phyloP scores from a whole-genome alignment of 2,329 filamentous ascomycete genomes.

The Aspergillus sp. region DNA sequence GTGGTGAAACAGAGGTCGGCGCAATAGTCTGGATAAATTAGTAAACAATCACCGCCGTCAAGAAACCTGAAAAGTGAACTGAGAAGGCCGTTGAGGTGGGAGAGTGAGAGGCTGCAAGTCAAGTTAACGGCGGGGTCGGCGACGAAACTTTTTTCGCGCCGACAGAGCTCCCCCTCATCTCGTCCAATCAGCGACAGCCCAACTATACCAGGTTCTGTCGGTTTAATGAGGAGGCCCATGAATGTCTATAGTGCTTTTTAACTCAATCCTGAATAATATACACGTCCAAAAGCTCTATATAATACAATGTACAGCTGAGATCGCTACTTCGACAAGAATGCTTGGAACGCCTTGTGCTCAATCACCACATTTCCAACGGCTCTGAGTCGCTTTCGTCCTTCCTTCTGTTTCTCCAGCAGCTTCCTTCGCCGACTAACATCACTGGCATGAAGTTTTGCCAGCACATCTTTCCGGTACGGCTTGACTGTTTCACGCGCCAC shows the following conservation, averaged over 20 bases:
- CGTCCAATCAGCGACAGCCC: slow-evolving; percentile 18
- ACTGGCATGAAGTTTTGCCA: slow-evolving; percentile 88
- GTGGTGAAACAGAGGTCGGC: background rate
- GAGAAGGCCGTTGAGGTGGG: slow-evolving; percentile 4
- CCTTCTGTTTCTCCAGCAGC: slow-evolving; percentile 94
- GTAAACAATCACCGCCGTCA: background rate
- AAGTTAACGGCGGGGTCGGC: slow-evolving; percentile 25
- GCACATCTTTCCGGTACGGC: slow-evolving; percentile 92
- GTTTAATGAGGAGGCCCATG: background rate
- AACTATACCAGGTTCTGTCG: background rate
- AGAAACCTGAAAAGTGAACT: background rate
- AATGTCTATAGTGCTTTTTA: background rate
- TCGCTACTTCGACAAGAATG: slow-evolving; percentile 75
- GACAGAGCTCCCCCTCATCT: slow-evolving; percentile 13
- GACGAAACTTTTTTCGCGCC: slow-evolving; percentile 25
- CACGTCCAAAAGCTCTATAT: background rate
- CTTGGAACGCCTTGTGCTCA: slow-evolving; percentile 92
- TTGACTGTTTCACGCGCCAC: slow-evolving; percentile 93
- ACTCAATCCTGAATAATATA: background rate
- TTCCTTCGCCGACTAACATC: slow-evolving; percentile 82
- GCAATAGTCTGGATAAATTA: background rate
- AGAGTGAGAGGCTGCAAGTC: slow-evolving; percentile 19
- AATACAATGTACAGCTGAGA: slow-evolving; percentile 2
- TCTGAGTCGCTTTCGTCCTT: slow-evolving; percentile 82
- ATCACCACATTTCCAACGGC: slow-evolving; percentile 85